A percentile compares a stretch with the other conserved stretches of the same genome.
Conservation (phyloP, 805 yeast genomes). For the Alloascoidea hylecoeti region DNA sequence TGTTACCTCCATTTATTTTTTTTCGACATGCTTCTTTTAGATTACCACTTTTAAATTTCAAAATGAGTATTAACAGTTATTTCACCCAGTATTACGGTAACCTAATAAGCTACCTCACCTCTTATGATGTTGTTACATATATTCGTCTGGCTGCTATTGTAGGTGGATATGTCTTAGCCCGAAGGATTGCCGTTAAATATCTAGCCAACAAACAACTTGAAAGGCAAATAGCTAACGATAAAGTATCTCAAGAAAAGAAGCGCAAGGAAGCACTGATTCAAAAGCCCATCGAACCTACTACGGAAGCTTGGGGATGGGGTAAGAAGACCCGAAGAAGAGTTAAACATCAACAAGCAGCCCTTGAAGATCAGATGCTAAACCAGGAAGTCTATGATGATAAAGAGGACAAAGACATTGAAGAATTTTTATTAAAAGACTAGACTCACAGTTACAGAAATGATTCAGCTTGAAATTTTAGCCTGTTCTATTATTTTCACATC, state of each 20-base stretch:
- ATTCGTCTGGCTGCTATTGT: constrained; percentile 1
- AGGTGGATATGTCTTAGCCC: not conserved
- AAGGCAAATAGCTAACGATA: not conserved
- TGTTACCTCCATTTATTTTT: no score
- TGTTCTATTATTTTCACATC: no score
- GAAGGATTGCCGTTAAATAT: not conserved
- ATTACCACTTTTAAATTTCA: no score
- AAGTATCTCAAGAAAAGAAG: not conserved
- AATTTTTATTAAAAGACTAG: not conserved
- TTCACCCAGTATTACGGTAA: no score
- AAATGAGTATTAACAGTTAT: no score
- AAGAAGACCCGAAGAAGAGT: not conserved
- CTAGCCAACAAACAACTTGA: not conserved
- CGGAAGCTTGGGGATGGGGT: not conserved
- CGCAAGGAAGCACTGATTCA: not conserved
- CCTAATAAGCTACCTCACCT: not conserved
- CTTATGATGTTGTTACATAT: not conserved
- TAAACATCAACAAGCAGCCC: not conserved
- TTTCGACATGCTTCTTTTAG: no score
- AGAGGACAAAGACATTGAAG: not conserved
- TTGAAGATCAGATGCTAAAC: not conserved
- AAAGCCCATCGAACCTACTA: not conserved
- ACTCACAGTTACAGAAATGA: no score
- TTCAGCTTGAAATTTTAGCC: no score
- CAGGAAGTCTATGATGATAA: not conserved